phyloP scores from a whole-genome alignment of 768 basidiomycete genomes.

The Rossbeevera mucosa region DNA sequence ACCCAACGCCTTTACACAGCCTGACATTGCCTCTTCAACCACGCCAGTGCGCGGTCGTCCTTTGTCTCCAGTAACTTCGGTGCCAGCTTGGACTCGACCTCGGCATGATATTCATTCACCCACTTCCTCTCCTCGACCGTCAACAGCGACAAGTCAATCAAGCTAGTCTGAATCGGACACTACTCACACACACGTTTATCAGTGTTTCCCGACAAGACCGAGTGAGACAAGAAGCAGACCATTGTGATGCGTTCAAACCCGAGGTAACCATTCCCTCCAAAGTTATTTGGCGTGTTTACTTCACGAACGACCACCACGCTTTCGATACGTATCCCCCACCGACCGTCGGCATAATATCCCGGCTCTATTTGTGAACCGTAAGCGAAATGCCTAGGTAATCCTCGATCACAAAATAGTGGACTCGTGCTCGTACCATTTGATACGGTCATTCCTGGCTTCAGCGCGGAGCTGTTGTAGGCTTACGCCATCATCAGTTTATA shows the following conservation, averaged over 20 bases:
- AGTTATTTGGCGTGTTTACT: constrained; percentile 68
- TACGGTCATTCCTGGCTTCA: constrained; percentile 85
- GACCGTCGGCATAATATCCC: constrained; percentile 87
- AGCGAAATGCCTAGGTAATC: not conserved
- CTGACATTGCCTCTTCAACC: constrained; percentile 20
- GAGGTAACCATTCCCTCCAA: constrained; percentile 78
- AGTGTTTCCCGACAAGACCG: not conserved
- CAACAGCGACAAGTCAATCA: constrained; percentile 64
- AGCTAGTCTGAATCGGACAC: constrained; percentile 86
- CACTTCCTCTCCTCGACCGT: constrained; percentile 67
- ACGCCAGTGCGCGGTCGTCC: constrained; percentile 28
- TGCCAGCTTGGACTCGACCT: constrained; percentile 52
- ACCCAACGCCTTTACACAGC: constrained; percentile 2
- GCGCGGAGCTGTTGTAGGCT: constrained; percentile 64
- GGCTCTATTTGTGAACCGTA: constrained; percentile 50
- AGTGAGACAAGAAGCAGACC: constrained; percentile 42
- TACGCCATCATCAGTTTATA: constrained; percentile 4
- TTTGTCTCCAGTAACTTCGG: constrained; percentile 43
- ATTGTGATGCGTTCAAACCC: constrained; percentile 85
- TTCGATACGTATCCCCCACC: constrained; percentile 91
- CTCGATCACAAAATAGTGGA: not conserved
- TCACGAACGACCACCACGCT: constrained; percentile 77
- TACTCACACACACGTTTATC: not conserved
- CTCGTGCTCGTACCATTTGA: constrained; percentile 56
- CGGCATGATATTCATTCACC: constrained; percentile 81